Base-by-base conservation (phyloP, 495 filamentous ascomycete species). In the Aspergillus indologenus region DNA sequence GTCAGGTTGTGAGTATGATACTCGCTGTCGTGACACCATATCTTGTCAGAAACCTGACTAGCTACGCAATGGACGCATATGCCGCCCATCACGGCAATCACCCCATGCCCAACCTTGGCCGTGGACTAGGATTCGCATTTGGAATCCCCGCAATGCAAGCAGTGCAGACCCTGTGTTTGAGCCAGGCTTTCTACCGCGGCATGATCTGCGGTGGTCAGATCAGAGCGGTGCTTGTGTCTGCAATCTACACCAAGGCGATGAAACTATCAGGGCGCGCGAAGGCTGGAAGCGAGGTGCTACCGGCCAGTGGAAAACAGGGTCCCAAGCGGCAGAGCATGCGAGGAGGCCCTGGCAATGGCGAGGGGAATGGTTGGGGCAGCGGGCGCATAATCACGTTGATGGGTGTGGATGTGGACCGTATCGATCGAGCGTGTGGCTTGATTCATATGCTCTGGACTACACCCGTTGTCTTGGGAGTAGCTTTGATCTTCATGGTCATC, bases 391-490 rank as follows among this genome's bases (percentile, higher is more conserved):
- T 92, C 60, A 95, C 92, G 55, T 68, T 98, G 64, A 97, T 98
- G 93, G 89, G 88, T 56, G 90, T 91, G 43, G 93, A 98, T 65
- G 91, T 92, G 17, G 92, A 92, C 72, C 89, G 92, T 53, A 79
- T 98, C 59, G 91, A 96, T 65, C 84, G 89, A 65, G 90, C 91
- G 3, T 88, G 79, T 15, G 90, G 89, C 52, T 83, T 96, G 75
- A 92, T 96, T 72, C 93, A 98, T 64, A 81, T 98, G 69, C 75
- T 89, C 7, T 96, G 93, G 92, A 90, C 89, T 5, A 83, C 90
- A 0, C 92, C 93, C 0, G 73, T 97, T 40, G 78, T 85, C 7
- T 86, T 91, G 61, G 70, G 91, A 26, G 81, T 96, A 62, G 90
- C 90, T 0, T 79, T 97, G 1, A 75, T 89, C 24, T 72, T 96